phyloP scores from a whole-genome alignment of 139 green algal species.

The Ettlia oleoabundans region DNA sequence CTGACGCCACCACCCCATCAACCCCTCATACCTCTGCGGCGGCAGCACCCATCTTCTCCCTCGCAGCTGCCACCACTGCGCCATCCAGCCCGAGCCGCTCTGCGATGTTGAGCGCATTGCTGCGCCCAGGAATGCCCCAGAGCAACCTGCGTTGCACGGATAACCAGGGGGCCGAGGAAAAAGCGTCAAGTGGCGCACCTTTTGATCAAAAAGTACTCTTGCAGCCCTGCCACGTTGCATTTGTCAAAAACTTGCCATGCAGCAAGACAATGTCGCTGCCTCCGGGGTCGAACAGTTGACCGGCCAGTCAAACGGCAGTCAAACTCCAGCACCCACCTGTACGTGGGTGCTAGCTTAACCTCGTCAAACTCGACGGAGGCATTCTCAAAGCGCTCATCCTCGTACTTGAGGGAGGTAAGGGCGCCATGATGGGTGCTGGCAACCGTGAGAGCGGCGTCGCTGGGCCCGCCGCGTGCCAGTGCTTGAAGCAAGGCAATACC shows the following conservation, averaged over 20 bases:
- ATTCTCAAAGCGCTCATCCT: slow-evolving; percentile 86
- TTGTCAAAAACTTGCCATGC: too few species aligned
- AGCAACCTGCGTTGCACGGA: slow-evolving; percentile 58
- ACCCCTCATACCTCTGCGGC: slow-evolving; percentile 39
- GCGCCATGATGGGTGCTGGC: slow-evolving; percentile 83
- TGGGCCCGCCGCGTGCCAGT: slow-evolving; percentile 43
- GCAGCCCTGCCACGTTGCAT: too few species aligned
- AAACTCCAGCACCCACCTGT: slow-evolving; percentile 39
- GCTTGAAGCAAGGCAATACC: slow-evolving; percentile 82
- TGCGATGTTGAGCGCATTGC: slow-evolving; percentile 86
- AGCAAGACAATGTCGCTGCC: too few species aligned
- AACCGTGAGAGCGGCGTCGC: slow-evolving; percentile 76
- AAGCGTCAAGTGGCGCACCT: too few species aligned
- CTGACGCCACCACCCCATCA: too few species aligned
- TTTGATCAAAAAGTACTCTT: too few species aligned
- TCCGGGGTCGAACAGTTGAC: too few species aligned
- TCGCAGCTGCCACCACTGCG: slow-evolving; percentile 68
- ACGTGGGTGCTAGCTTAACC: slow-evolving; percentile 78
- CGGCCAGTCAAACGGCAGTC: not conserved
- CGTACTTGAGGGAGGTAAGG: slow-evolving; percentile 76
- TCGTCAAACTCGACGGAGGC: slow-evolving; percentile 91
- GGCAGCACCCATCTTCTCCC: slow-evolving; percentile 56
- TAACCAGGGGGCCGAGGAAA: too few species aligned
- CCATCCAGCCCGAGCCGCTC: slow-evolving; percentile 74
- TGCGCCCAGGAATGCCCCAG: slow-evolving; percentile 85